These are phyloP conservation scores for Protostelium mycophagum DNA, from an alignment of 78 protist genomes.

Conservation along the genomic window DNA sequence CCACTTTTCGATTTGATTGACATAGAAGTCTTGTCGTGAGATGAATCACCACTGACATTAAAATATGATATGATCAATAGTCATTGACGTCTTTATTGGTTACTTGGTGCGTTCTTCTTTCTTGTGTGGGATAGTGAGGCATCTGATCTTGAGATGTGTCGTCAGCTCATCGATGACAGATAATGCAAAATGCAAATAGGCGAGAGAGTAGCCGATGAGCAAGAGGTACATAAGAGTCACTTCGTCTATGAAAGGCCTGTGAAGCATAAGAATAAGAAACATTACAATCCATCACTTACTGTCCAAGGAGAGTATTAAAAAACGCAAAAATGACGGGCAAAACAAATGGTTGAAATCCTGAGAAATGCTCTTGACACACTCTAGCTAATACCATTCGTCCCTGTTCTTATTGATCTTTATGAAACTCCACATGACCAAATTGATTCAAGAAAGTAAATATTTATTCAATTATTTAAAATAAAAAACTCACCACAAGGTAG, in stretches of 20 bases:
- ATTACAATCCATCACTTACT: neutral
- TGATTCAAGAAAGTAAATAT: too few relatives aligned
- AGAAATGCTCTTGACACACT: slow-evolving; percentile 26
- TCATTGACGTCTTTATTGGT: too few relatives aligned
- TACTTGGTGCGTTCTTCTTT: too few relatives aligned
- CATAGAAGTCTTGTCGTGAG: too few relatives aligned
- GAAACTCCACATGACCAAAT: too few relatives aligned
- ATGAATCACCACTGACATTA: too few relatives aligned
- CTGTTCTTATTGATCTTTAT: neutral
- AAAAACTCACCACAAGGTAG: slow-evolving; percentile 7
- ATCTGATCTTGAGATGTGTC: neutral
- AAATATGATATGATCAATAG: too few relatives aligned
- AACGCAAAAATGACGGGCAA: slow-evolving; percentile 17
- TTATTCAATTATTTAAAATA: neutral
- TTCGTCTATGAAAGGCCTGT: neutral
- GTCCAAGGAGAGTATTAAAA: neutral
- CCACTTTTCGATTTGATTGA: too few relatives aligned
- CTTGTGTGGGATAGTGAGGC: neutral
- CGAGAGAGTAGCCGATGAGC: neutral
- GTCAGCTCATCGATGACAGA: neutral
- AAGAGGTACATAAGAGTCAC: neutral
- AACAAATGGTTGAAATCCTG: slow-evolving; percentile 22
- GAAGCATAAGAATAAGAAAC: neutral
- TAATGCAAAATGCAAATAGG: neutral
- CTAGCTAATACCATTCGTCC: slow-evolving; percentile 42